Percentiles rank a stretch among this genome's conserved stretches.
Conservation (phyloP, 2,329 filamentous ascomycete genomes). For the Fusarium sp. region DNA sequence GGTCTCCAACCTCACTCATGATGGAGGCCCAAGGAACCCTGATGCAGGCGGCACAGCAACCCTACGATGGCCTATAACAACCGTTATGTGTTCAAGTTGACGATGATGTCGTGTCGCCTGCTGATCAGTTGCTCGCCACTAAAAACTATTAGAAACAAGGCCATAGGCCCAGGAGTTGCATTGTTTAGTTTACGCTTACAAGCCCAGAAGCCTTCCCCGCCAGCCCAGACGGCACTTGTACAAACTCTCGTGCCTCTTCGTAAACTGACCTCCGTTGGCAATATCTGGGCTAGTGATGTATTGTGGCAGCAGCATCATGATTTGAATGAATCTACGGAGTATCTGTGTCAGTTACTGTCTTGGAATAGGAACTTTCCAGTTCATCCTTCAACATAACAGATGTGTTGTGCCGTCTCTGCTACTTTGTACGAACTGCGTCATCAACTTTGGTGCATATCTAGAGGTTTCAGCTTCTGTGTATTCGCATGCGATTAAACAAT, state of each 20-base stretch:
- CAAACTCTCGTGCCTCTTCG: slow-evolving; percentile 20
- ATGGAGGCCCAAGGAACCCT: slow-evolving; percentile 29
- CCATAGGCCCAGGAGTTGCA: neutral
- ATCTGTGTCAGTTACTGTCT: neutral
- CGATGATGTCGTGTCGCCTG: slow-evolving; percentile 14
- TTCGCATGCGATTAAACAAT: neutral
- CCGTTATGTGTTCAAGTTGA: slow-evolving; percentile 6
- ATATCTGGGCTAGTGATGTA: neutral
- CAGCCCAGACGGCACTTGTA: slow-evolving; percentile 17
- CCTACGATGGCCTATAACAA: slow-evolving; percentile 7
- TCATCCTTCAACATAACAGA: neutral
- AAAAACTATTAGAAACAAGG: slow-evolving; percentile 11
- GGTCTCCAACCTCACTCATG: slow-evolving; percentile 25
- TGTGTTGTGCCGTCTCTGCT: neutral
- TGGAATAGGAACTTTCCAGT: neutral
- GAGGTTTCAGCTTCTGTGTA: slow-evolving; percentile 4
- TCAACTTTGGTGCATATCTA: neutral
- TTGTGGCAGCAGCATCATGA: neutral
- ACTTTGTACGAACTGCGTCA: slow-evolving; percentile 7
- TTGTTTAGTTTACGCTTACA: neutral
- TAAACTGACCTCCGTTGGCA: slow-evolving; percentile 1
- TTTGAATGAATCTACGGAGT: neutral
- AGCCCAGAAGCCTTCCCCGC: slow-evolving; percentile 13
- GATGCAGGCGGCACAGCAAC: slow-evolving; percentile 33
- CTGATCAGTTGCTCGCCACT: slow-evolving; percentile 28